Evolutionary conservation across 768 basidiomycete species (phyloP), one percentile per base, ranked within the genome.

Genomic region (Zangia roseola): DNA sequence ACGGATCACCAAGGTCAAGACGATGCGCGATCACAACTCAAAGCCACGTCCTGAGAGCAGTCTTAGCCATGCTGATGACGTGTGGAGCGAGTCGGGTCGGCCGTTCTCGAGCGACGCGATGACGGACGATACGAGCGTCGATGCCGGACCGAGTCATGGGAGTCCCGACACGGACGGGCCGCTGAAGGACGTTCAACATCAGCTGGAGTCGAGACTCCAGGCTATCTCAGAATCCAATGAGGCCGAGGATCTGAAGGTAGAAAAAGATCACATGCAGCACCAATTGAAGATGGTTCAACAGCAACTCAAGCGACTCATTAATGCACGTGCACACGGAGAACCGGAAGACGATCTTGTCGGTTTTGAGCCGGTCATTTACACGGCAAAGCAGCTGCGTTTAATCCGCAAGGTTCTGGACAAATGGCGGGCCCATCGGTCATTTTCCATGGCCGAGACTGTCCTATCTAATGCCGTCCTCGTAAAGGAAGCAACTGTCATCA

Each of bases 401-500:
- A 91, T 94, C 43, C 79, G 86, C 59, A 88, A 85, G 63, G 89
- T 88, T 9, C 66, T 98, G 56, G 84, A 86, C 54, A 83, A 80
- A 57, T 99, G 95, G 95, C 78, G 90, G 55, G 78, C 83, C 0
- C 85, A 91, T 68, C 76, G 88, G 20, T 79, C 87, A 7, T 94
- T 97, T 64, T 88, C 86, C 1, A 95, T 98, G 91, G 91, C 94
- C 2, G 94, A 98, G 70, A 74, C 79, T 24, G 83, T 94, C 20
- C 72, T 98, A 43, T 84, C 87, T 6, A 86, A 81, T 63, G 94
- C 94, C 10, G 85, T 94, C 2, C 65, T 86, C 47, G 74, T 97
- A 34, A 94, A 97, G 69, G 97, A 99, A 70, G 95, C 93, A 6
- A 97, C 97, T 67, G 78, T 97, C 39, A 88, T 97, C 58, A 92